phyloP scores from a whole-genome alignment of 306 rosid genomes.

The Astragalus membranaceus region DNA sequence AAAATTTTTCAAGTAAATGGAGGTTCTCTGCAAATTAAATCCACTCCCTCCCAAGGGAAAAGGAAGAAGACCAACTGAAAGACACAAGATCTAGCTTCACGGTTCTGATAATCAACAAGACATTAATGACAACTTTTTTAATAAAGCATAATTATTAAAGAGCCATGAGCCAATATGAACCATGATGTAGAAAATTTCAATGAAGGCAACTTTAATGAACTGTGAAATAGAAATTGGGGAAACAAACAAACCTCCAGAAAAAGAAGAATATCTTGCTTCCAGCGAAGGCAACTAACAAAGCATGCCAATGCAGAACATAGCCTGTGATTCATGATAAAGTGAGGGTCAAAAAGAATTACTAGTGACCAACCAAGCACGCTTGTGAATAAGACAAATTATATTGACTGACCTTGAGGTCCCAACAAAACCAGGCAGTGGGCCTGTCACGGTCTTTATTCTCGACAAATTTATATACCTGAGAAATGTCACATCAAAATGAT shows the following conservation, averaged over 20 bases:
- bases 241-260: constrained; percentile 48
- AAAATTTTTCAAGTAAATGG: constrained; percentile 4
- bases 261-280: constrained; percentile 58
- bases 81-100: background rate
- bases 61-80: constrained; percentile 1
- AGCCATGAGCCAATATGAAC: background rate
- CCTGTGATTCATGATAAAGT: constrained; percentile 38
- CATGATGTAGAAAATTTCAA: background rate
- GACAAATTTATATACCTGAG: constrained; percentile 49
- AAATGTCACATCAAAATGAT: constrained; percentile 28
- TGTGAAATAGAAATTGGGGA: background rate
- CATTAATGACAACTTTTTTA: background rate
- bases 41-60: background rate
- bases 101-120: constrained; percentile 5
- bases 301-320: constrained; percentile 47
- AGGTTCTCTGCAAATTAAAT: constrained; percentile 7
- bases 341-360: constrained; percentile 20
- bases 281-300: constrained; percentile 48
- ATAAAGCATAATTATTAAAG: background rate
- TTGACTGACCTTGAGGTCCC: constrained; percentile 45
- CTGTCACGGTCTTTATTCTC: constrained; percentile 35
- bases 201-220: background rate
- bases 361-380: constrained; percentile 14
- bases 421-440: constrained; percentile 27
- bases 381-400: constrained; percentile 14